Evolutionary conservation across 2,329 filamentous ascomycete genomes (phyloP).

Genomic region (Fusarium begoniae): DNA sequence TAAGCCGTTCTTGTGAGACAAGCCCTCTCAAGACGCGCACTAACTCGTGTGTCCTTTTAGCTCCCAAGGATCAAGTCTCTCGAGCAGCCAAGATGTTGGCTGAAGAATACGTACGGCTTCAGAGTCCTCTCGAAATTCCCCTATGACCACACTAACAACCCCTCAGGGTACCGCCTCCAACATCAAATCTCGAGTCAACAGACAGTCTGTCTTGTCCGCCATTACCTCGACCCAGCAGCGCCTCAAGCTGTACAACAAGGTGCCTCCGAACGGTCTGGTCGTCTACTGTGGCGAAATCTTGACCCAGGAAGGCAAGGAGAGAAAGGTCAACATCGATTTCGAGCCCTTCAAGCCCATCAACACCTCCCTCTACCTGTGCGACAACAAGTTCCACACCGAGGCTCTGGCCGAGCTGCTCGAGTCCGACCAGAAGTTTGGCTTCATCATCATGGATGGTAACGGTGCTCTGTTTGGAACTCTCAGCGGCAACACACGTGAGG

Average conservation of each 20-base stretch:
- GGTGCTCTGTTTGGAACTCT: slow-evolving; percentile 96
- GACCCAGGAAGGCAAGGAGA: slow-evolving; percentile 97
- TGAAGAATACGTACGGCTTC: slow-evolving; percentile 89
- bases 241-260: slow-evolving; percentile 98
- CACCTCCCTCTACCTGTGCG: slow-evolving; percentile 97
- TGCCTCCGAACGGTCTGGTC: slow-evolving; percentile 95
- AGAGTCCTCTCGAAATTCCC: neutral
- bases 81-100: slow-evolving; percentile 99
- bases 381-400: slow-evolving; percentile 99
- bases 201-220: slow-evolving; percentile 95
- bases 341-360: slow-evolving; percentile 99
- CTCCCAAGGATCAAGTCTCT: slow-evolving; percentile 97
- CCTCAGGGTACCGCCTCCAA: slow-evolving; percentile 93
- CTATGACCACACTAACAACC: slow-evolving; percentile 30
- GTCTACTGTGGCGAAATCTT: slow-evolving; percentile 99
- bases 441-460: slow-evolving; percentile 99
- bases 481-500: slow-evolving; percentile 95
- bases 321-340: slow-evolving; percentile 99
- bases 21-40: slow-evolving; percentile 34
- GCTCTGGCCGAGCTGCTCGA: slow-evolving; percentile 96
- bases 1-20: slow-evolving; percentile 57
- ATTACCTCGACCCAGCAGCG: slow-evolving; percentile 99
- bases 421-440: slow-evolving; percentile 98
- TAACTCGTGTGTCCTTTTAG: slow-evolving; percentile 55
- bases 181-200: slow-evolving; percentile 99